phyloP scores from a whole-genome alignment of 257 asterid genomes.

The Nyctanthes arbortristis region DNA sequence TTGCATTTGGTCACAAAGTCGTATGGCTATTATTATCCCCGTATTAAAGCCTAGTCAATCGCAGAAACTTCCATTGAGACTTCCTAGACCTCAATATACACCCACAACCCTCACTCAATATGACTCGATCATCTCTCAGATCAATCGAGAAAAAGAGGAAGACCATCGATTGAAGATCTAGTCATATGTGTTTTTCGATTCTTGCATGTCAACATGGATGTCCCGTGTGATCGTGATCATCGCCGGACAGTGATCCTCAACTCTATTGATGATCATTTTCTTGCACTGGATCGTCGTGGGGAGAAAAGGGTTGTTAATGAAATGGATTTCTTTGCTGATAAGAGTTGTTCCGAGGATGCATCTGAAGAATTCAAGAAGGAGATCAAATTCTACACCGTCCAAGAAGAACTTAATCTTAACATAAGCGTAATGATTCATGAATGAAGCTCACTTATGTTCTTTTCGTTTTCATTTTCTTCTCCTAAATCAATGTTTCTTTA shows the following conservation, averaged over 20 bases:
- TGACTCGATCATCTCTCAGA: not conserved
- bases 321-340: constrained; percentile 44
- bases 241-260: constrained; percentile 27
- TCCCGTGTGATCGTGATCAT: constrained; percentile 9
- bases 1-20: constrained; percentile 42
- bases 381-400: not conserved
- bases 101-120: not conserved
- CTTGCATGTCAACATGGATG: constrained; percentile 10
- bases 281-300: not conserved
- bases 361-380: constrained; percentile 15
- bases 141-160: not conserved
- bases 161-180: not conserved
- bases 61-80: constrained; percentile 8
- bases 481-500: not conserved
- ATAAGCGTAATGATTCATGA: constrained; percentile 18
- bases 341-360: not conserved
- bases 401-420: constrained; percentile 20
- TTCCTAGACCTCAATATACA: constrained; percentile 9
- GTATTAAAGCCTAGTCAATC: constrained; percentile 22
- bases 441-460: not conserved
- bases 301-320: constrained; percentile 31
- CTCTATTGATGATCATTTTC: constrained; percentile 32
- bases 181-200: not conserved
- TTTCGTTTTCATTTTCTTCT: not conserved
- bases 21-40: constrained; percentile 1